These are phyloP conservation scores for Dothistroma septosporum DNA, from an alignment of 2,329 filamentous ascomycete genomes.

Conservation along the genomic window DNA sequence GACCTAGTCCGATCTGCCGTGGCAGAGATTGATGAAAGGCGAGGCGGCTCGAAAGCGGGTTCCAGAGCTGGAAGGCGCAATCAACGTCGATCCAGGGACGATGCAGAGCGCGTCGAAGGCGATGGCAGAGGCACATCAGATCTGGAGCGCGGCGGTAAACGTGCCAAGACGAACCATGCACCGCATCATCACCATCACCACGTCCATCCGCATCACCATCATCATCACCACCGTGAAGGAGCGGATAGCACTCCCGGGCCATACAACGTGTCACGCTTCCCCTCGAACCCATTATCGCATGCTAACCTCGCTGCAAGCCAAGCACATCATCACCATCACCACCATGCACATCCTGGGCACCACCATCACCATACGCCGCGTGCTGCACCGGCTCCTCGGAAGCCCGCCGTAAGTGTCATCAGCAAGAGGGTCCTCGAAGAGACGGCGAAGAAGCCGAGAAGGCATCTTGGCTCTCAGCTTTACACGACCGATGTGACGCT, in stretches of 20 bases:
- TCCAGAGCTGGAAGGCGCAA: constrained; percentile 50
- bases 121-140: constrained; percentile 36
- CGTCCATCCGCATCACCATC: constrained; percentile 48
- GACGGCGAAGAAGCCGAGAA: constrained; percentile 65
- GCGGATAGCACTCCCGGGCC: constrained; percentile 28
- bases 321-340: constrained; percentile 31
- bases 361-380: constrained; percentile 37
- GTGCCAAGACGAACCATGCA: constrained; percentile 47
- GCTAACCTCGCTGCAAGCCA: constrained; percentile 17
- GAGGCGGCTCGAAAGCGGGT: constrained; percentile 40
- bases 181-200: constrained; percentile 57
- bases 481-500: constrained; percentile 65
- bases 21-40: constrained; percentile 35
- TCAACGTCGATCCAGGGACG: constrained; percentile 68
- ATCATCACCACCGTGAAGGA: constrained; percentile 34
- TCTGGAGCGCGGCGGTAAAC: constrained; percentile 62
- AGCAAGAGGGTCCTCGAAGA: constrained; percentile 69
- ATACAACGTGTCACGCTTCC: constrained; percentile 33
- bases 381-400: constrained; percentile 45
- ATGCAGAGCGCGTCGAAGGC: constrained; percentile 59
- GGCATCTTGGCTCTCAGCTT: constrained; percentile 78
- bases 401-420: constrained; percentile 62
- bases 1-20: constrained; percentile 26
- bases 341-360: constrained; percentile 30
- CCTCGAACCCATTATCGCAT: constrained; percentile 13